Evolutionary conservation across 495 filamentous ascomycete genomes (phyloP), one percentile per base, ranked within the genome.

Genomic region (Tetracladium setigerum): DNA sequence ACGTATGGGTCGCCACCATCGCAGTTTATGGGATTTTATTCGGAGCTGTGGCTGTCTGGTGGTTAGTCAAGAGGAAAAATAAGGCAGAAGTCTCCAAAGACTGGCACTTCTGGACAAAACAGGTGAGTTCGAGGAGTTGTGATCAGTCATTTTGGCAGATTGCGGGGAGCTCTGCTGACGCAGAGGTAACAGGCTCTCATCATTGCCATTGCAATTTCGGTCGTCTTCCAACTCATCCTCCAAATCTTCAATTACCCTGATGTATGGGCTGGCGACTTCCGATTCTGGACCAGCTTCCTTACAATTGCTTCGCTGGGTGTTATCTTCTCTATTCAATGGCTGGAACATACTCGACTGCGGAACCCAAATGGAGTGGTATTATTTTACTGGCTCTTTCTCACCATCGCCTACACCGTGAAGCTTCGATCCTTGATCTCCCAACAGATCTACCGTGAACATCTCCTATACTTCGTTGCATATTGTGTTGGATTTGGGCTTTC

Each of bases 31-130:
- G 92, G 10, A 71, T 95, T 19, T 30, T 95, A 13, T 69, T 79
- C 46, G 94, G 94, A 35, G 74, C 80, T 19, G 72, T 79, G 9
- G 89, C 94, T 2, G 64, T 91, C 24, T 84, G 76, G 72, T 83
- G 82, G 67, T 73, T 95, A 53, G 34, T 70, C 44, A 61, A 59
- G 41, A 67, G 59, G 50, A 85, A 79, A 68, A 83, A 77, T 56
- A 73, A 82, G 27, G 73, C 74, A 34, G 77, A 76, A 0, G 76
- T 92, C 16, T 65, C 73, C 30, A 92, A 87, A 69, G 84, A 95
- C 64, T 95, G 89, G 90, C 91, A 94, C 62, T 97, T 96, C 63
- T 95, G 88, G 71, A 70, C 79, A 11, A 97, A 97, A 62, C 72
- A 95, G 73, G 86, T 92, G 60, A 52, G 84, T n/a, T n/a, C n/a